phyloP scores from a whole-genome alignment of 495 filamentous ascomycete species.

The Podospora sp. region DNA sequence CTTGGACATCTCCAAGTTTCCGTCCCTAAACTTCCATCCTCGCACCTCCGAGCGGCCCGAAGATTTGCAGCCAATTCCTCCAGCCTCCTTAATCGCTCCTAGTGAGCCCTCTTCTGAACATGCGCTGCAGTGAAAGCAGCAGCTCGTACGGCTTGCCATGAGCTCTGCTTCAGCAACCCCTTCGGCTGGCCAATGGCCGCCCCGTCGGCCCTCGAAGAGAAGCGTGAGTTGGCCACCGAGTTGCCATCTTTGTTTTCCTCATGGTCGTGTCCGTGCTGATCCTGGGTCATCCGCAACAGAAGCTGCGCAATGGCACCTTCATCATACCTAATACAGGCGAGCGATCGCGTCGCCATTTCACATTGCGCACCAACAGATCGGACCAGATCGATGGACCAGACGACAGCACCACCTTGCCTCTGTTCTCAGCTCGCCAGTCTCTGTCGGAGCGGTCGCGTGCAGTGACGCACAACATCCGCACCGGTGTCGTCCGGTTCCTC shows the following conservation, averaged over 20 bases:
- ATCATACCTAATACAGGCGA: constrained; percentile 64
- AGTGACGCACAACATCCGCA: constrained; percentile 34
- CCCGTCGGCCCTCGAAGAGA: constrained; percentile 39
- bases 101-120: constrained; percentile 5
- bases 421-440: constrained; percentile 27
- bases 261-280: background rate
- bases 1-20: background rate
- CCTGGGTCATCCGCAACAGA: constrained; percentile 32
- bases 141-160: constrained; percentile 27
- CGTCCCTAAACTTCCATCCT: background rate
- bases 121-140: constrained; percentile 18
- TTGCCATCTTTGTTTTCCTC: background rate
- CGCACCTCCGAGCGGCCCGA: background rate
- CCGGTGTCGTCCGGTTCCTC: constrained; percentile 32
- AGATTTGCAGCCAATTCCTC: background rate
- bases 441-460: constrained; percentile 33
- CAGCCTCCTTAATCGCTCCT: background rate
- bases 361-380: constrained; percentile 46
- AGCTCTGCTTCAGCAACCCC: constrained; percentile 34
- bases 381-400: constrained; percentile 35
- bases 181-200: constrained; percentile 36
- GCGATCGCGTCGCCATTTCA: constrained; percentile 59
- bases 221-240: constrained; percentile 30
- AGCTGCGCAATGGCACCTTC: constrained; percentile 63
- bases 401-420: constrained; percentile 5